Conservation (phyloP, 2,329 filamentous ascomycete species). For the Aspergillus hiratsukae region DNA sequence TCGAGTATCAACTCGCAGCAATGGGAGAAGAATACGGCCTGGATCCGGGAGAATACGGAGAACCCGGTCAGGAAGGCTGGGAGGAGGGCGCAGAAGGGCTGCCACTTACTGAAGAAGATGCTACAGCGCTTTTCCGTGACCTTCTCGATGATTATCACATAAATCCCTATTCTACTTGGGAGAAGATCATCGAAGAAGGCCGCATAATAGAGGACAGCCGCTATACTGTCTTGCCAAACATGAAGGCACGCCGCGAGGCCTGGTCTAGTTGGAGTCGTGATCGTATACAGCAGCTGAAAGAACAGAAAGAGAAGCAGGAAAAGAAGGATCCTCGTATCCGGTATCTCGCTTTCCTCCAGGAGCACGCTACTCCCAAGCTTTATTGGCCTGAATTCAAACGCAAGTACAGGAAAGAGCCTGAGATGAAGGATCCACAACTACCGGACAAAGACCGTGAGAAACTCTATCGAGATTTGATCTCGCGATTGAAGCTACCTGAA, state of each 20-base stretch:
- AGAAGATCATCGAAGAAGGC: constrained; percentile 78
- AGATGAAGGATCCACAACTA: constrained; percentile 56
- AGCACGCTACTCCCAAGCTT: constrained; percentile 79
- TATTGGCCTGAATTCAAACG: constrained; percentile 97
- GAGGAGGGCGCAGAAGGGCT: constrained; percentile 69
- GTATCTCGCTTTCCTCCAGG: constrained; percentile 76
- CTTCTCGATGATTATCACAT: constrained; percentile 76
- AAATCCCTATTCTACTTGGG: constrained; percentile 88
- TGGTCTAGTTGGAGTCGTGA: constrained; percentile 81
- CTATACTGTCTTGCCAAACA: constrained; percentile 78
- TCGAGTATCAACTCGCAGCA: constrained; percentile 82
- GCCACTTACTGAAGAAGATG: constrained; percentile 69
- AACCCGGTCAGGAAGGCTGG: constrained; percentile 52
- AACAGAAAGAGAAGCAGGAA: constrained; percentile 67
- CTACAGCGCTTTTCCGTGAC: constrained; percentile 74
- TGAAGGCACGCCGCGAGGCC: constrained; percentile 72
- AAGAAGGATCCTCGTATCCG: constrained; percentile 78
- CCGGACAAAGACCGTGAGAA: constrained; percentile 48
- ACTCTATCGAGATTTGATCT: constrained; percentile 45
- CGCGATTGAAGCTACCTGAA: constrained; percentile 44
- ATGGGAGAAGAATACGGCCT: constrained; percentile 84
- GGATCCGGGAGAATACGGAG: constrained; percentile 71
- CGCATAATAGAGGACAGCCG: constrained; percentile 78
- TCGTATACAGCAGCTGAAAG: constrained; percentile 67
- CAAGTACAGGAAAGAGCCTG: constrained; percentile 76